A percentile compares a stretch with the other conserved stretches of the same genome.
Conservation (phyloP, 2,329 filamentous ascomycete species). For the Dothistroma septosporum region DNA sequence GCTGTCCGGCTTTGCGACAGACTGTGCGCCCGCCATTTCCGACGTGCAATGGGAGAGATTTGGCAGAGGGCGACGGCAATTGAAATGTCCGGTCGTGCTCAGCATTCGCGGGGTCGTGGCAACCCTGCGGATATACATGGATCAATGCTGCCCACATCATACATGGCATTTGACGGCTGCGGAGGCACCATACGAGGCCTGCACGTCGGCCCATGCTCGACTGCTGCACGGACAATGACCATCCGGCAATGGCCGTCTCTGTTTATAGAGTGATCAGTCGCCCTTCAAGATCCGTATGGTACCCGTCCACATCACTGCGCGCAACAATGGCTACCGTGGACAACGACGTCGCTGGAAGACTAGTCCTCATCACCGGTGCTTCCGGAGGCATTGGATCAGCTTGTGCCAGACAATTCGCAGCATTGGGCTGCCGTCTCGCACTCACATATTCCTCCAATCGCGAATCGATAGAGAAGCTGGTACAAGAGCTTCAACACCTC, state of each 20-base stretch:
- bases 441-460: conserved; percentile 55
- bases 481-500: conserved; percentile 24
- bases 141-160: not conserved
- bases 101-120: not conserved
- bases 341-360: conserved; percentile 45
- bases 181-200: not conserved
- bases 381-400: conserved; percentile 56
- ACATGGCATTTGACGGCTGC: not conserved
- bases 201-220: not conserved
- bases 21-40: not conserved
- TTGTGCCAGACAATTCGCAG: conserved; percentile 52
- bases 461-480: conserved; percentile 44
- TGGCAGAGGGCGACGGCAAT: not conserved
- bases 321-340: conserved; percentile 17
- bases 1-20: conserved; percentile 2
- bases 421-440: conserved; percentile 52
- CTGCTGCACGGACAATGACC: not conserved
- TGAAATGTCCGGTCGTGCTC: not conserved
- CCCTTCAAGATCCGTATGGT: not conserved
- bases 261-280: not conserved
- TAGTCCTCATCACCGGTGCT: conserved; percentile 60
- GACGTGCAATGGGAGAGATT: not conserved
- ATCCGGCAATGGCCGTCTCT: not conserved
- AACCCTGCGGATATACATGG: not conserved
- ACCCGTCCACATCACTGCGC: not conserved